Conservation (phyloP, 192 early-diverging fungal genomes). For the Backusella morwellensis region DNA sequence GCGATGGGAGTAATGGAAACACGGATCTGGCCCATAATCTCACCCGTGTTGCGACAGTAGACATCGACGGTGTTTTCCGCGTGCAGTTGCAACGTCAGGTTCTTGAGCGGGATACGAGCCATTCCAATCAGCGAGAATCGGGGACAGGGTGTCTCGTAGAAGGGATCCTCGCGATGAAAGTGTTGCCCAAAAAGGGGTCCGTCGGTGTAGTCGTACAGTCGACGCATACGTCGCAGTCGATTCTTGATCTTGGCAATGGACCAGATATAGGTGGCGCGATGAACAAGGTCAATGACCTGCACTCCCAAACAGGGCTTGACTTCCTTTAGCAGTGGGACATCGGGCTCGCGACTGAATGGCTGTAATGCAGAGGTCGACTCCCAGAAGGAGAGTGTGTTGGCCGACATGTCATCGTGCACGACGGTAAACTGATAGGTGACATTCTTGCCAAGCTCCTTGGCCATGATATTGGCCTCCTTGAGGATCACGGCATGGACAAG, state of each 20-base stretch:
- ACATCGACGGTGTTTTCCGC: slow-evolving; percentile 41
- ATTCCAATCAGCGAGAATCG: slow-evolving; percentile 51
- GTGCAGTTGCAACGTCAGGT: slow-evolving; percentile 41
- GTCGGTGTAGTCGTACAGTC: slow-evolving; percentile 57
- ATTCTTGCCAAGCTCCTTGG: slow-evolving; percentile 76
- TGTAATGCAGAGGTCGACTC: slow-evolving; percentile 41
- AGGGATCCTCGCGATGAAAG: slow-evolving; percentile 55
- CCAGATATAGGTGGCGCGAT: slow-evolving; percentile 59
- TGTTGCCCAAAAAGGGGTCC: slow-evolving; percentile 52
- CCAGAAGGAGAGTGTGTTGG: slow-evolving; percentile 47
- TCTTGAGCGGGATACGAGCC: slow-evolving; percentile 40
- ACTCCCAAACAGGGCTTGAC: slow-evolving; percentile 52
- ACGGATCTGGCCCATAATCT: slow-evolving; percentile 33
- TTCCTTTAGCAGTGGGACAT: background rate
- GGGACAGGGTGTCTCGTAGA: slow-evolving; percentile 52
- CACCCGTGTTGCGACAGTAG: slow-evolving; percentile 40
- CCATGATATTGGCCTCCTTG: slow-evolving; percentile 89
- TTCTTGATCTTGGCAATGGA: slow-evolving; percentile 53
- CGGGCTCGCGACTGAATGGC: background rate
- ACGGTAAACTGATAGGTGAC: slow-evolving; percentile 83
- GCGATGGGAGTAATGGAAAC: slow-evolving; percentile 45
- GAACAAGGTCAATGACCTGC: slow-evolving; percentile 51
- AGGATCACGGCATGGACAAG: slow-evolving; percentile 65
- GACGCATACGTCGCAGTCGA: slow-evolving; percentile 68
- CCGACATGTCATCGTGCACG: slow-evolving; percentile 50